These are phyloP conservation scores for Ustulina deusta DNA, from an alignment of 2,329 filamentous ascomycete species.

Conservation along the genomic window DNA sequence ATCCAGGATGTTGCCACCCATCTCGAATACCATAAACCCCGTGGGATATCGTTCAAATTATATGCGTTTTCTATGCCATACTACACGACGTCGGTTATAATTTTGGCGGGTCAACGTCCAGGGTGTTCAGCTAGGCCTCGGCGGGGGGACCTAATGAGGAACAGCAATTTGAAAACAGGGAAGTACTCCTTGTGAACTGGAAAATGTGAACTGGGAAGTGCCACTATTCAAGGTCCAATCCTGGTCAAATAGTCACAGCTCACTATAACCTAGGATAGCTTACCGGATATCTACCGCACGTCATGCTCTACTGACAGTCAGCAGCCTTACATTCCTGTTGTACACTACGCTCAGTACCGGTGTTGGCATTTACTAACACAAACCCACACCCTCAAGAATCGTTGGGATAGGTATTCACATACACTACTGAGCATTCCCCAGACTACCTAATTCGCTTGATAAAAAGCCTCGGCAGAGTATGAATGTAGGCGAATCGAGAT, in stretches of 20 bases:
- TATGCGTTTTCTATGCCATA: constrained; percentile 6
- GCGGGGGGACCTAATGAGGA: constrained; percentile 8
- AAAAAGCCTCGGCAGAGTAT: background rate
- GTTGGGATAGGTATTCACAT: background rate
- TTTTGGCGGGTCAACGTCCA: constrained; percentile 2
- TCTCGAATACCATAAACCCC: background rate
- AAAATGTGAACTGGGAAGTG: constrained; percentile 20
- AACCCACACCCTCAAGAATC: background rate
- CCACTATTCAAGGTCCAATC: constrained; percentile 22
- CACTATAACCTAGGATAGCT: constrained; percentile 14
- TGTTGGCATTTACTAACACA: background rate
- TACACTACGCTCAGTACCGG: background rate
- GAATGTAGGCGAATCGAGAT: background rate
- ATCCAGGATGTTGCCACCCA: background rate
- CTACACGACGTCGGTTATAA: constrained; percentile 1
- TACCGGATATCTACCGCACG: background rate
- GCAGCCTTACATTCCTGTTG: background rate
- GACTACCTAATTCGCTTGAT: constrained; percentile 3
- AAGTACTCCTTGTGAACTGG: constrained; percentile 10
- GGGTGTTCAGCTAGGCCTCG: constrained; percentile 18
- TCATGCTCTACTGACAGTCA: background rate
- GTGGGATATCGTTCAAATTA: constrained; percentile 19
- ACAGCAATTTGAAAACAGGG: constrained; percentile 17
- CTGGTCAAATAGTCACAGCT: constrained; percentile 18
- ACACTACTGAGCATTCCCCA: background rate